Evolutionary conservation across 176 grass and related monocot genomes (phyloP).

Genomic region (Neostapfia colusana): DNA sequence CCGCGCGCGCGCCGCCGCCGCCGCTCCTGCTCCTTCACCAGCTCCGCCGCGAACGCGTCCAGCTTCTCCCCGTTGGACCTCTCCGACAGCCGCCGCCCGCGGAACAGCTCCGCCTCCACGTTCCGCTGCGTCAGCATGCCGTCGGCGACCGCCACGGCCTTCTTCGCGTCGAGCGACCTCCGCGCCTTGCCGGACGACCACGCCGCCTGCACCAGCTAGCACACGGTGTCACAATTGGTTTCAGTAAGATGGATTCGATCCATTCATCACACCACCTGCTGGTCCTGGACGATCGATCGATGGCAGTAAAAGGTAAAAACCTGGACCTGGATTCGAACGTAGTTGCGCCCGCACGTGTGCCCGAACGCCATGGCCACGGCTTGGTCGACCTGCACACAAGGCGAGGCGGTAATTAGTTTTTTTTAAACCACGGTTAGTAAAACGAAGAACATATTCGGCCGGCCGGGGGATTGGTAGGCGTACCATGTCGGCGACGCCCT

Average conservation of each 20-base stretch:
- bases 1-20: slow-evolving; percentile 29
- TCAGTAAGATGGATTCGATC: no score
- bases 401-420: not conserved
- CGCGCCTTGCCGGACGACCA: slow-evolving; percentile 27
- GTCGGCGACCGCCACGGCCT: slow-evolving; percentile 41
- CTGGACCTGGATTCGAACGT: slow-evolving; percentile 64
- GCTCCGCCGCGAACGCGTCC: slow-evolving; percentile 60
- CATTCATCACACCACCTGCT: no score
- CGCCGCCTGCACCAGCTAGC: slow-evolving; percentile 13
- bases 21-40: slow-evolving; percentile 55
- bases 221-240: no score
- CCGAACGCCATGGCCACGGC: slow-evolving; percentile 75
- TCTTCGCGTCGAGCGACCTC: slow-evolving; percentile 24
- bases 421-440: slow-evolving; percentile 7
- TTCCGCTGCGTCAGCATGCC: slow-evolving; percentile 62
- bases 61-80: slow-evolving; percentile 66
- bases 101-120: slow-evolving; percentile 64
- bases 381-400: slow-evolving; percentile 53
- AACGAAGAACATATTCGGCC: not conserved
- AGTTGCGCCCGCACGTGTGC: slow-evolving; percentile 56
- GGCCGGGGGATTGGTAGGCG: not conserved
- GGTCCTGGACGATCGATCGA: no score
- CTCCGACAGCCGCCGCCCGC: slow-evolving; percentile 48
- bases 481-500: slow-evolving; percentile 89
- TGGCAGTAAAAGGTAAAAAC: not conserved